phyloP scores from a whole-genome alignment of 1,284 basidiomycete species.

The Ganoderma leucocontextum region DNA sequence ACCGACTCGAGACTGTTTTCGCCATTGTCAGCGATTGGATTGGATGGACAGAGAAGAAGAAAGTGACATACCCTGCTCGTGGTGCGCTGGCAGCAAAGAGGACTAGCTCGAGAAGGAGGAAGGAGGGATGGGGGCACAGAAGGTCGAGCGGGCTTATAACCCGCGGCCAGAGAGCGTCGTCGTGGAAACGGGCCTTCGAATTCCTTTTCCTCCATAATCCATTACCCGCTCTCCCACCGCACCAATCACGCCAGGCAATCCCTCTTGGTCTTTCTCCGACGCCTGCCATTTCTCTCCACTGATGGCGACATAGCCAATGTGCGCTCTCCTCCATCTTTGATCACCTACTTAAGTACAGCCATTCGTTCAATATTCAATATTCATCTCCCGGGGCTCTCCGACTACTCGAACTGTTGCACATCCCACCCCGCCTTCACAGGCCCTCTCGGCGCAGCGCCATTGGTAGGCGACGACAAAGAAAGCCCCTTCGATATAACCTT shows the following conservation, averaged over 20 bases:
- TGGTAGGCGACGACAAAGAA: not conserved
- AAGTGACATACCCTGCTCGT: constrained; percentile 45
- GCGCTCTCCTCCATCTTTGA: constrained; percentile 5
- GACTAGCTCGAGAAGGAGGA: constrained; percentile 38
- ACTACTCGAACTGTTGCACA: not conserved
- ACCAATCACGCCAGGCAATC: constrained; percentile 7
- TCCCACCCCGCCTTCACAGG: not conserved
- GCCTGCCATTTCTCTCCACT: constrained; percentile 1
- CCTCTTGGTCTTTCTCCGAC: not conserved
- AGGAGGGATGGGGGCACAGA: constrained; percentile 4
- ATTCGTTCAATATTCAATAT: not conserved
- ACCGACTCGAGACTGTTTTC: constrained; percentile 44
- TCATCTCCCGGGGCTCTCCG: not conserved
- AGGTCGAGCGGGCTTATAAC: constrained; percentile 20
- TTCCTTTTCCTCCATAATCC: not conserved
- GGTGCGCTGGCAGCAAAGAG: constrained; percentile 41
- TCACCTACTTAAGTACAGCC: not conserved
- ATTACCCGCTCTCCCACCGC: not conserved
- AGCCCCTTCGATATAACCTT: not conserved
- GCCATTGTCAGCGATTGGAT: constrained; percentile 7
- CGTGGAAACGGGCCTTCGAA: constrained; percentile 60
- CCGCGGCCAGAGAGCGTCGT: constrained; percentile 37
- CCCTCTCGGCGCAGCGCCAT: not conserved
- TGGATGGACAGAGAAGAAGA: constrained; percentile 1
- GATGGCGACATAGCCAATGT: constrained; percentile 5